A percentile compares a stretch with the other conserved stretches of the same genome.
phyloP scores from a whole-genome alignment of 495 filamentous ascomycete species.

The Aspergillus leporis region DNA sequence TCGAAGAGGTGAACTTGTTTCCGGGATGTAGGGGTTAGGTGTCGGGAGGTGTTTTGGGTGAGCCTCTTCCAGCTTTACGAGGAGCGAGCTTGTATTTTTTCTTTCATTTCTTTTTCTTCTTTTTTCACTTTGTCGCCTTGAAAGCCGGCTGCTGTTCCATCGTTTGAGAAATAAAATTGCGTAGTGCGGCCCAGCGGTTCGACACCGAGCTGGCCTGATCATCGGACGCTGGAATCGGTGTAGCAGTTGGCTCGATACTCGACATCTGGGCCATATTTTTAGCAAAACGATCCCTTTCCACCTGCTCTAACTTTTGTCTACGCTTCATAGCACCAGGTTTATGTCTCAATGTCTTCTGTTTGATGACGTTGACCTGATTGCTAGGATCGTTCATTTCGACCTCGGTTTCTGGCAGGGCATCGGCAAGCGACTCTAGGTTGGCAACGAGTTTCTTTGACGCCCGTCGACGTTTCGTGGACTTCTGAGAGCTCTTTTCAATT shows the following conservation, averaged over 20 bases:
- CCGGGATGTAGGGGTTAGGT: not conserved
- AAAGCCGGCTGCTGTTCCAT: slow-evolving; percentile 75
- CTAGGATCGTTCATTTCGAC: slow-evolving; percentile 31
- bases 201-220: slow-evolving; percentile 42
- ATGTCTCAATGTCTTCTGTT: slow-evolving; percentile 68
- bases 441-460: slow-evolving; percentile 74
- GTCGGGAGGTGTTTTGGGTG: not conserved
- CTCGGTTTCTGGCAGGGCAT: slow-evolving; percentile 68
- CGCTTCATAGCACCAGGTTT: slow-evolving; percentile 79
- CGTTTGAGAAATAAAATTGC: slow-evolving; percentile 68
- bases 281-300: slow-evolving; percentile 80
- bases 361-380: slow-evolving; percentile 52
- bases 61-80: not conserved
- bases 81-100: too few species aligned
- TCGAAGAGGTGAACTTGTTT: not conserved
- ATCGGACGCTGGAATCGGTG: slow-evolving; percentile 16
- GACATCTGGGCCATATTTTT: slow-evolving; percentile 71
- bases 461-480: slow-evolving; percentile 59
- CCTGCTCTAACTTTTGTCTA: slow-evolving; percentile 73
- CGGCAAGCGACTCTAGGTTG: slow-evolving; percentile 73
- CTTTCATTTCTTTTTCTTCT: too few species aligned
- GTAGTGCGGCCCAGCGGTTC: slow-evolving; percentile 66
- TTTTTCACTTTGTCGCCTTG: slow-evolving; percentile 34
- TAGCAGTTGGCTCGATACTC: slow-evolving; percentile 26
- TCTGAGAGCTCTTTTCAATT: slow-evolving; percentile 63